These are phyloP conservation scores for Fraxinus floribunda DNA, from an alignment of 305 asterid genomes.

Conservation along the genomic window DNA sequence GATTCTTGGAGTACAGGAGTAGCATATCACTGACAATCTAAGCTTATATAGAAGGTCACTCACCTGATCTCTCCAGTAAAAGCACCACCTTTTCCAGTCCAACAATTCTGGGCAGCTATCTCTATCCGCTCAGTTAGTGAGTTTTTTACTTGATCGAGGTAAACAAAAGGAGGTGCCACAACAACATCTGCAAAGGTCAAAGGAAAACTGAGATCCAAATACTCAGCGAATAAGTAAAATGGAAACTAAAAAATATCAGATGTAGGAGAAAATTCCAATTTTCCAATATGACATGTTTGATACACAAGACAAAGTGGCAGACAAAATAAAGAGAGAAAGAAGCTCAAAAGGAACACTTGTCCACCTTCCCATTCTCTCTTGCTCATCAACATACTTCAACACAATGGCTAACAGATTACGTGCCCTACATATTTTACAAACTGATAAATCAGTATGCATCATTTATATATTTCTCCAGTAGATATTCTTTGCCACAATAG, in stretches of 20 bases:
- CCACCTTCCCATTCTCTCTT: neutral
- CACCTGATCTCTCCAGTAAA: slow-evolving; percentile 97
- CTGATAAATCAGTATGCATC: neutral
- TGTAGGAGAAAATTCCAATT: neutral
- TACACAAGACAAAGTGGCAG: neutral
- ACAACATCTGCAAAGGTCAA: slow-evolving; percentile 65
- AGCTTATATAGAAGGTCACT: slow-evolving; percentile 19
- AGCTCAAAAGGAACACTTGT: neutral
- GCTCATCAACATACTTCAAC: neutral
- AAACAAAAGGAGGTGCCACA: slow-evolving; percentile 85
- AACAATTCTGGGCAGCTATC: slow-evolving; percentile 82
- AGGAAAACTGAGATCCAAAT: slow-evolving; percentile 15
- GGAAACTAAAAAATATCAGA: neutral
- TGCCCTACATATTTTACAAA: neutral
- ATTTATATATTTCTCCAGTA: neutral
- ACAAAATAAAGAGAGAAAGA: neutral
- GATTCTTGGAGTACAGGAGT: slow-evolving; percentile 8
- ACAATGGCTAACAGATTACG: neutral
- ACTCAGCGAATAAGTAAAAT: neutral
- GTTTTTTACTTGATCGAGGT: slow-evolving; percentile 81
- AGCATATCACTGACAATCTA: slow-evolving; percentile 13
- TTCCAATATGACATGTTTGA: neutral
- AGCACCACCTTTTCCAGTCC: slow-evolving; percentile 96
- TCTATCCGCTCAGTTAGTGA: slow-evolving; percentile 64
- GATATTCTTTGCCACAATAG: neutral